These are phyloP conservation scores for Termitomyces sp. DNA, from an alignment of 768 basidiomycete genomes.

Conservation along the genomic window DNA sequence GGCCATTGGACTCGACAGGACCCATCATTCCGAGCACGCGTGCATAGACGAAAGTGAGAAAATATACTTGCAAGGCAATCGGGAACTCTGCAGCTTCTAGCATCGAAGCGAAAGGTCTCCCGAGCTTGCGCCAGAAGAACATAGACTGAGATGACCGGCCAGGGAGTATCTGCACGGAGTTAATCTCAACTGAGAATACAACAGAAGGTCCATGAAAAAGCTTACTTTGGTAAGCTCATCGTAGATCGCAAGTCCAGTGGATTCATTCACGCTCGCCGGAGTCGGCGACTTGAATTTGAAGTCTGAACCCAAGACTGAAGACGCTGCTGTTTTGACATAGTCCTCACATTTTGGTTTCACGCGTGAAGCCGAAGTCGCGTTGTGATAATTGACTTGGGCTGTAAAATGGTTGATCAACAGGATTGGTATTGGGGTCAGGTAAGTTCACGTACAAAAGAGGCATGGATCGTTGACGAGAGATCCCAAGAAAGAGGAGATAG, in stretches of 20 bases:
- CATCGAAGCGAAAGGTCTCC: constrained; percentile 27
- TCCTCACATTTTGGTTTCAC: not conserved
- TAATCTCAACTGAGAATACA: not conserved
- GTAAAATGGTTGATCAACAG: not conserved
- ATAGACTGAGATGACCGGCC: constrained; percentile 15
- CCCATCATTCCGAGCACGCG: constrained; percentile 29
- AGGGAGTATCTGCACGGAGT: constrained; percentile 15
- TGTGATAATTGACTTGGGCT: constrained; percentile 13
- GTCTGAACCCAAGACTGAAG: constrained; percentile 14
- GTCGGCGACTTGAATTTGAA: constrained; percentile 12
- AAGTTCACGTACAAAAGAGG: constrained; percentile 13
- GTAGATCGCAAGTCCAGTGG: constrained; percentile 14
- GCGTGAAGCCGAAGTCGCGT: not conserved
- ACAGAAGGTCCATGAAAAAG: not conserved
- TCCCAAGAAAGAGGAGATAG: constrained; percentile 15
- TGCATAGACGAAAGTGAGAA: constrained; percentile 29
- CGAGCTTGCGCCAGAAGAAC: constrained; percentile 28
- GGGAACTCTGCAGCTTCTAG: constrained; percentile 25
- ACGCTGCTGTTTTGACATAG: constrained; percentile 12
- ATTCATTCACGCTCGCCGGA: constrained; percentile 5
- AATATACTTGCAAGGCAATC: constrained; percentile 21
- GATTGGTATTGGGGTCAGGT: not conserved
- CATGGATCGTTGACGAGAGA: constrained; percentile 15
- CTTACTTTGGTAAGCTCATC: constrained; percentile 19
- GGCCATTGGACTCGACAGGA: constrained; percentile 18